These are phyloP conservation scores for Colletotrichum tropicicola DNA, from an alignment of 2,329 filamentous ascomycete genomes.

Conservation along the genomic window DNA sequence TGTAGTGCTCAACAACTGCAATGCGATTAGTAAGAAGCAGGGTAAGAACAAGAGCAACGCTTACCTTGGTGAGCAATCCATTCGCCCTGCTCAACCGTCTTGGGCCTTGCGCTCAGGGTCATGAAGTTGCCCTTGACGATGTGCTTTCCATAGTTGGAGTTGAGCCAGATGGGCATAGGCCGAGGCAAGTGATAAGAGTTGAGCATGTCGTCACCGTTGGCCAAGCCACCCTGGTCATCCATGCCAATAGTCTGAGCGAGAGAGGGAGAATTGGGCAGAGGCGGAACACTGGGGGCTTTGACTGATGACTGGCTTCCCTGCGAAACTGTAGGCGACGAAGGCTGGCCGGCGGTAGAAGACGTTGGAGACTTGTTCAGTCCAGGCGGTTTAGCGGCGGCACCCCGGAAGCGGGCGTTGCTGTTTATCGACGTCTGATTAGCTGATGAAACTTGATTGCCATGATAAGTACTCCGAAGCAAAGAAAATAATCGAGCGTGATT, in stretches of 20 bases:
- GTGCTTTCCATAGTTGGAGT: conserved; percentile 78
- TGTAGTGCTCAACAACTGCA: conserved; percentile 90
- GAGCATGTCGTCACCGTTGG: conserved; percentile 63
- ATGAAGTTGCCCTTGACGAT: conserved; percentile 98
- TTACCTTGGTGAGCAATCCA: conserved; percentile 97
- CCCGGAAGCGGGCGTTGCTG: conserved; percentile 68
- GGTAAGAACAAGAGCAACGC: conserved; percentile 34
- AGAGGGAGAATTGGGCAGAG: conserved; percentile 70
- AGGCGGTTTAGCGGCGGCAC: conserved; percentile 60
- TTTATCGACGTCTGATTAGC: conserved; percentile 35
- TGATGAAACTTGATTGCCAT: conserved; percentile 23
- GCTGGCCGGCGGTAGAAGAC: conserved; percentile 56
- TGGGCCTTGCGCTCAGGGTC: conserved; percentile 91
- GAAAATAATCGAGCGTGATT: not conserved
- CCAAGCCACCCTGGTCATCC: conserved; percentile 64
- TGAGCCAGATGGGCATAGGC: conserved; percentile 77
- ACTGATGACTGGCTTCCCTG: conserved; percentile 61
- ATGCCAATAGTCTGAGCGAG: conserved; percentile 74
- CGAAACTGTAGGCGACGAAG: conserved; percentile 56
- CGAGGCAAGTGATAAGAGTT: conserved; percentile 71
- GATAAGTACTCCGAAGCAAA: not conserved
- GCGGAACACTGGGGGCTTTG: conserved; percentile 67
- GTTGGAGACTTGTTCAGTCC: conserved; percentile 62
- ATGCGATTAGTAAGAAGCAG: not conserved
- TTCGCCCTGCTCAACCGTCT: conserved; percentile 92